phyloP scores from a whole-genome alignment of 495 filamentous ascomycete species.

The Neurospora sp. region DNA sequence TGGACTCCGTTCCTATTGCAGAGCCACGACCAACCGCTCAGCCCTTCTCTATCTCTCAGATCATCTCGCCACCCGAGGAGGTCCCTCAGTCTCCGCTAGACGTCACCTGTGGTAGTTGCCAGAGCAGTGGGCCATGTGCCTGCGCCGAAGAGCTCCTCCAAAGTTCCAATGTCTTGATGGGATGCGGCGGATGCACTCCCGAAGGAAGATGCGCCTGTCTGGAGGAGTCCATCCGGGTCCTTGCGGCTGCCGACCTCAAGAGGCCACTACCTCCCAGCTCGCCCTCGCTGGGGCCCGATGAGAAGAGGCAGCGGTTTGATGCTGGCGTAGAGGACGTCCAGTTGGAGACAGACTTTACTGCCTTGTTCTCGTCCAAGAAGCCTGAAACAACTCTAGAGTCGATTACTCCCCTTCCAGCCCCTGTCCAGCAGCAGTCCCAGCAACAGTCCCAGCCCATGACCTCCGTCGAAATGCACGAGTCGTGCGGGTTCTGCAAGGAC shows the following conservation, averaged over 20 bases:
- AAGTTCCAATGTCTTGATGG: constrained; percentile 28
- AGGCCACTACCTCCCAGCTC: constrained; percentile 26
- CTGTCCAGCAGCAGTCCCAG: not conserved
- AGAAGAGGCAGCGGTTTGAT: constrained; percentile 39
- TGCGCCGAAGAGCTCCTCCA: constrained; percentile 43
- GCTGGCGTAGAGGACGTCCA: constrained; percentile 16
- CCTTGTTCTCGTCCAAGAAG: constrained; percentile 42
- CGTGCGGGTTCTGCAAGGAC: constrained; percentile 82
- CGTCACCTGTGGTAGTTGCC: constrained; percentile 41
- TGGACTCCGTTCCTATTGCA: constrained; percentile 3
- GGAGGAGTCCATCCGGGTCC: constrained; percentile 46
- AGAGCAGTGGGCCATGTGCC: constrained; percentile 36
- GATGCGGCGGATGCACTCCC: constrained; percentile 55
- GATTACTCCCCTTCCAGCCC: constrained; percentile 8
- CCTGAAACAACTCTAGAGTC: constrained; percentile 1
- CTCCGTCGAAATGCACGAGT: constrained; percentile 38
- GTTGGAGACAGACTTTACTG: constrained; percentile 64
- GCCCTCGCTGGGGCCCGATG: constrained; percentile 40
- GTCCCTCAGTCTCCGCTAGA: constrained; percentile 13
- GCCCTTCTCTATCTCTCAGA: constrained; percentile 37
- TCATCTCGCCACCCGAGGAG: constrained; percentile 36
- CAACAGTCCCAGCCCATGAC: constrained; percentile 18
- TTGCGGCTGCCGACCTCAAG: constrained; percentile 25
- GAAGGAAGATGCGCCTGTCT: constrained; percentile 57
- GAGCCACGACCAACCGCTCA: constrained; percentile 22